Evolutionary conservation across 2,329 filamentous ascomycete genomes (phyloP).

Genomic region (Phoma sp.): DNA sequence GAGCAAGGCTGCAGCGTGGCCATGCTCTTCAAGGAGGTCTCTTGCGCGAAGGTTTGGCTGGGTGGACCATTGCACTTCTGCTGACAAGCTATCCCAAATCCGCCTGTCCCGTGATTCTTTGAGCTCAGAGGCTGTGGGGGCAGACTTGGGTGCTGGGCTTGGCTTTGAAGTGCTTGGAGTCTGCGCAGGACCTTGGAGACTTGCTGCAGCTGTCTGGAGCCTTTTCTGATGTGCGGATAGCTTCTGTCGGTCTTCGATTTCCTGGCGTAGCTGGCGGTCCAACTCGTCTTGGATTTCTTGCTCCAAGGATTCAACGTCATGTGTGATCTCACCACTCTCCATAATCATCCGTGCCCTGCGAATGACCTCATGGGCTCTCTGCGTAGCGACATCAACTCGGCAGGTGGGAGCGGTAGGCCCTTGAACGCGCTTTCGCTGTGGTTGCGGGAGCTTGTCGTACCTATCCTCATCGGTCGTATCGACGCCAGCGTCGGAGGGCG

Average conservation of each 20-base stretch:
- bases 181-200: not conserved
- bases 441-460: not conserved
- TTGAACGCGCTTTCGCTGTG: not conserved
- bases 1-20: not conserved
- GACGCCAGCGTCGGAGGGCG: too few relatives aligned
- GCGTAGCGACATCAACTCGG: not conserved
- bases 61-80: not conserved
- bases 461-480: not conserved
- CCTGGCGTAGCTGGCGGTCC: not conserved
- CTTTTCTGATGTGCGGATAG: not conserved
- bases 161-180: not conserved
- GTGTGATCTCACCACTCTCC: not conserved
- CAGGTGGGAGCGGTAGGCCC: not conserved
- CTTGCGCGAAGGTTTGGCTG: slow-evolving; percentile 3
- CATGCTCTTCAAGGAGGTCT: not conserved
- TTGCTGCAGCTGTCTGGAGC: not conserved
- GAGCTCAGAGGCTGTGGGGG: not conserved
- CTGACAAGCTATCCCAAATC: not conserved
- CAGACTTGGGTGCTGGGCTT: not conserved
- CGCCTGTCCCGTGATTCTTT: not conserved
- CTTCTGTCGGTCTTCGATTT: not conserved
- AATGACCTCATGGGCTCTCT: not conserved
- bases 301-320: not conserved
- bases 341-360: not conserved
- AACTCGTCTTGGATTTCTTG: not conserved